Percentiles rank a stretch among this genome's conserved stretches.
These are phyloP conservation scores for Mycena vulgaris DNA, from an alignment of 768 basidiomycete species.

Conservation along the genomic window DNA sequence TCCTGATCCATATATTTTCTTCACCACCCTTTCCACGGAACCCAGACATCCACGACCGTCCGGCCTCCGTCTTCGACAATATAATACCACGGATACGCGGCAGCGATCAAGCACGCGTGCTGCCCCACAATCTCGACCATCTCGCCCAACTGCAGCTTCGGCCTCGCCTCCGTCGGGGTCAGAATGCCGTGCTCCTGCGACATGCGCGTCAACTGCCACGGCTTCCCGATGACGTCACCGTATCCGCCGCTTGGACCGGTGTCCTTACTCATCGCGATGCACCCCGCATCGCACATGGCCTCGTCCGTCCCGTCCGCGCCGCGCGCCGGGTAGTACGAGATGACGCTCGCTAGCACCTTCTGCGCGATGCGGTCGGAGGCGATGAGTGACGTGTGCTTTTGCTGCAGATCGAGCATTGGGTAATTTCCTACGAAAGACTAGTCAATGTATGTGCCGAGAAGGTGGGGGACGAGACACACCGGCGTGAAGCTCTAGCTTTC, in stretches of 20 bases:
- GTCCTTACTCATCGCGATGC: slow-evolving; percentile 91
- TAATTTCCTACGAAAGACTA: slow-evolving; percentile 73
- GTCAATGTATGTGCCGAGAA: slow-evolving; percentile 9
- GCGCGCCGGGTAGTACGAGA: slow-evolving; percentile 86
- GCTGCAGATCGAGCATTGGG: slow-evolving; percentile 88
- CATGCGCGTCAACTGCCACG: slow-evolving; percentile 76
- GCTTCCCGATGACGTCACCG: slow-evolving; percentile 78
- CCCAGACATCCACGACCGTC: slow-evolving; percentile 86
- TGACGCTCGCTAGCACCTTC: slow-evolving; percentile 77
- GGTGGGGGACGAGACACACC: slow-evolving; percentile 54
- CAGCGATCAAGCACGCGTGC: slow-evolving; percentile 88
- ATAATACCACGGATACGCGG: slow-evolving; percentile 88
- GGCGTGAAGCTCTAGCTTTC: slow-evolving; percentile 83
- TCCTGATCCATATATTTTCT: neutral
- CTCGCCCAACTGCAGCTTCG: slow-evolving; percentile 68
- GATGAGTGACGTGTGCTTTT: slow-evolving; percentile 81
- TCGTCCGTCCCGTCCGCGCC: slow-evolving; percentile 75
- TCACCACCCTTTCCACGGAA: slow-evolving; percentile 93
- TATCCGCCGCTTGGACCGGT: slow-evolving; percentile 80
- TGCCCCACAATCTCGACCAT: slow-evolving; percentile 84
- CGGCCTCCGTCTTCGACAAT: slow-evolving; percentile 75
- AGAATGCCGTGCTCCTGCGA: slow-evolving; percentile 89
- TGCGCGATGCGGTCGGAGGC: slow-evolving; percentile 71
- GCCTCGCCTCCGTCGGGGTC: slow-evolving; percentile 51
- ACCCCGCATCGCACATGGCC: slow-evolving; percentile 87